Conservation (phyloP, 2,329 filamentous ascomycete species). For the Clarireedia homoeocarpa region DNA sequence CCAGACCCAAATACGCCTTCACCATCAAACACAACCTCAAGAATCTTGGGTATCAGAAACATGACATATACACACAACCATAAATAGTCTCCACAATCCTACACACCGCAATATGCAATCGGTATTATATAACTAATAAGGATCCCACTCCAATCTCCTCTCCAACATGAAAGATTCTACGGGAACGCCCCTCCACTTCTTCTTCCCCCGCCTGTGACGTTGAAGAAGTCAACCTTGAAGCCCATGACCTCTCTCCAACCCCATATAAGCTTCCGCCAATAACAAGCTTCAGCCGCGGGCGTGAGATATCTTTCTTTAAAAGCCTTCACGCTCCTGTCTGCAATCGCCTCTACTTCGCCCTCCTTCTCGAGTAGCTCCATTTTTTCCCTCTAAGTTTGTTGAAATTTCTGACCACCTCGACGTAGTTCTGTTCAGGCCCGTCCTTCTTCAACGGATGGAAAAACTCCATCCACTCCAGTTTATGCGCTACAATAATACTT, state of each 20-base stretch:
- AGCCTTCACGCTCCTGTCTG: neutral
- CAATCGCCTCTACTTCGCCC: conserved; percentile 31
- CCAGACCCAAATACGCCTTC: no score
- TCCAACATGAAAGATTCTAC: conserved; percentile 6
- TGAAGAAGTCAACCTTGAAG: conserved; percentile 6
- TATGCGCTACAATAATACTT: conserved; percentile 1
- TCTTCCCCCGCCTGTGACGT: neutral
- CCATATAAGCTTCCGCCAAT: conserved; percentile 40
- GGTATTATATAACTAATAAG: neutral
- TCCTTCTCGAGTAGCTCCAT: conserved; percentile 15
- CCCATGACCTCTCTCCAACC: conserved; percentile 34
- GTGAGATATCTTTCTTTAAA: conserved; percentile 38
- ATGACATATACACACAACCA: neutral
- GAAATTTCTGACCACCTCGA: conserved; percentile 19
- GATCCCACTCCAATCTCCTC: conserved; percentile 7
- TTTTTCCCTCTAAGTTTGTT: conserved; percentile 37
- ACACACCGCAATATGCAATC: neutral
- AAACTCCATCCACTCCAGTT: conserved; percentile 9
- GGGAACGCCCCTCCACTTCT: conserved; percentile 1
- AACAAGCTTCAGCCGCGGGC: conserved; percentile 42
- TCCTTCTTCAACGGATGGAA: conserved; percentile 24
- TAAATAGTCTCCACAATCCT: neutral
- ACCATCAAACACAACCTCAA: no score
- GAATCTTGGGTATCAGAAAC: neutral
- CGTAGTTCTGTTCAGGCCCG: conserved; percentile 35